Evolutionary conservation across 371 early-diverging fungal genomes (phyloP).

Genomic region (Blakeslea trispora): DNA sequence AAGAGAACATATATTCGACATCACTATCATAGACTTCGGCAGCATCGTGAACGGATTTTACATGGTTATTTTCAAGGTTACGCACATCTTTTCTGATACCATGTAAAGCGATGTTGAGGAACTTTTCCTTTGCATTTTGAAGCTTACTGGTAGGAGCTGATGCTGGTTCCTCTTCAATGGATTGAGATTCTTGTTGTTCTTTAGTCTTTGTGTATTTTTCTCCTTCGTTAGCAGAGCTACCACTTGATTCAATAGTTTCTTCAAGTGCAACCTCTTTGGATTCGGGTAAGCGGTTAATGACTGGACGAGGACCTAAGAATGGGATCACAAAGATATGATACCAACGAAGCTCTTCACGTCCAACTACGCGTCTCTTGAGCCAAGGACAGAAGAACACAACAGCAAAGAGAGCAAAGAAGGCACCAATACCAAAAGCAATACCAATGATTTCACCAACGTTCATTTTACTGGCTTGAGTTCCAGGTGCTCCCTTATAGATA

Average conservation of each 20-base stretch:
- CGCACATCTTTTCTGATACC: conserved; percentile 67
- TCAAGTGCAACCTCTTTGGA: conserved; percentile 18
- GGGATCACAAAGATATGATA: conserved; percentile 68
- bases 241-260: conserved; percentile 11
- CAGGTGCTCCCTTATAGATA: conserved; percentile 71
- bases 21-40: conserved; percentile 73
- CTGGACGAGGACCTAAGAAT: conserved; percentile 51
- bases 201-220: neutral
- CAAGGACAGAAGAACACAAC: conserved; percentile 59
- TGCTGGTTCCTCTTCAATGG: neutral
- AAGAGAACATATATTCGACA: conserved; percentile 83
- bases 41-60: conserved; percentile 59
- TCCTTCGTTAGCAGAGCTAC: neutral
- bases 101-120: conserved; percentile 23
- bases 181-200: conserved; percentile 1
- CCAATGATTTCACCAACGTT: conserved; percentile 54
- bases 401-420: conserved; percentile 50
- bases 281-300: conserved; percentile 9
- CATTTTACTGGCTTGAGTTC: conserved; percentile 42
- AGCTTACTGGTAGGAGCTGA: neutral
- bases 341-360: conserved; percentile 68
- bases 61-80: conserved; percentile 41
- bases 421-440: conserved; percentile 65
- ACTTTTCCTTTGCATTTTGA: conserved; percentile 13
- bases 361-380: conserved; percentile 61